Base-by-base conservation (phyloP, 345 rosid genomes). In the Luvunga scandens region DNA sequence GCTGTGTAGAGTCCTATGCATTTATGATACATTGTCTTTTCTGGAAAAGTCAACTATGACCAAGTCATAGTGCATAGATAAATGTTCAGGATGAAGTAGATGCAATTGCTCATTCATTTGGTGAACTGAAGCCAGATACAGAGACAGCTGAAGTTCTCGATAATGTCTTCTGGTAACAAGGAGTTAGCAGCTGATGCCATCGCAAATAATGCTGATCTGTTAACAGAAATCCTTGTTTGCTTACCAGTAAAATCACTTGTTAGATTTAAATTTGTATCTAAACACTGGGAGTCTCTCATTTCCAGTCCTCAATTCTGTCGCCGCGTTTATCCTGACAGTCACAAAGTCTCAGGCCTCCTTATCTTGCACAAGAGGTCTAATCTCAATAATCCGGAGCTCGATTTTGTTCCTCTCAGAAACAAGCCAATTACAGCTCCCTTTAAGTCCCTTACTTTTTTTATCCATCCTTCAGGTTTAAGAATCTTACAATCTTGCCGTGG, bases 181-280 rank as follows among this genome's bases (percentile, higher is more conserved):
- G 42, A 8, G 42, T 38, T 38, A 38, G 12, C 42, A 38, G 42
- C 42, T 38, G 42, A 38, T 4, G 24, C 27, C 28, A 24, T 76
- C 5, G 65, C 73, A 36, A 56, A 56, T 7, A 76, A 76, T 28
- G 79, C 38, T 9, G 36, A 55, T 39, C 55, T 76, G 38, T 34
- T 66, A 2, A 76, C 25, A 19, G 56, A 76, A 66, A 64, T 53
- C 62, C 42, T 75, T 9, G 16, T 22, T 30, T 13, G 27, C 38
- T 53, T 75, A 19, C 78, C 78, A 16, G 4, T 50, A 10, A 66
- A 76, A 24, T 45, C 72, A 18, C 78, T 75, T 12, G 18, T 66
- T 9, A 65, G 45, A 31, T 33, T 66, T 66, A 76, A 53, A 71
- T 30, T 14, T 5, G 62, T 30, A 1, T 21, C 63, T 53, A 53